These are phyloP conservation scores for Aspergillus coremiiformis DNA, from an alignment of 495 filamentous ascomycete genomes.

Conservation along the genomic window DNA sequence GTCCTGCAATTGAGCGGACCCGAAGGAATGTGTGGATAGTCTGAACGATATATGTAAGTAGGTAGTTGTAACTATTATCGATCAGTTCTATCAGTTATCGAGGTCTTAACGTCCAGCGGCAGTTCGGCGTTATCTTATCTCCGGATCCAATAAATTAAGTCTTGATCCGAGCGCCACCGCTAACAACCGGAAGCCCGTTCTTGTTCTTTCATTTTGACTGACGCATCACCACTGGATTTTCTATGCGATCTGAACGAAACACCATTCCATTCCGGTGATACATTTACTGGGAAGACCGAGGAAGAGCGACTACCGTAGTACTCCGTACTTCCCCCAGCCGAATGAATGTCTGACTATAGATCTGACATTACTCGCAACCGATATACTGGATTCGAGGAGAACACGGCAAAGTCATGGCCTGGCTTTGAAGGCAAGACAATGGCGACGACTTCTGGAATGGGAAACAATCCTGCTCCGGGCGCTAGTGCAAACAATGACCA, in stretches of 20 bases:
- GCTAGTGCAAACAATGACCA: slow-evolving; percentile 29
- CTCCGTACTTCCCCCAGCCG: neutral
- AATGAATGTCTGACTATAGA: slow-evolving; percentile 22
- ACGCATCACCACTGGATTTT: slow-evolving; percentile 1
- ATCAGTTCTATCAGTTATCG: neutral
- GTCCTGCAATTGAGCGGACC: neutral
- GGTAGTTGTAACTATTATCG: neutral
- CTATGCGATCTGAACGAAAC: neutral
- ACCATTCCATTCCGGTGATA: neutral
- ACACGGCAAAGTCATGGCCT: slow-evolving; percentile 29
- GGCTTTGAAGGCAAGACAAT: slow-evolving; percentile 30
- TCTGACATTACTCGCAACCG: slow-evolving; percentile 18
- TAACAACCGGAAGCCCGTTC: slow-evolving; percentile 14
- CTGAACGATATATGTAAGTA: too few relatives aligned
- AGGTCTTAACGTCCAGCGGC: neutral
- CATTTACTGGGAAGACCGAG: neutral
- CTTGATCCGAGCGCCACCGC: slow-evolving; percentile 19
- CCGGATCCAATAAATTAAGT: slow-evolving; percentile 6
- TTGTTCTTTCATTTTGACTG: slow-evolving; percentile 16
- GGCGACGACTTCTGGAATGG: slow-evolving; percentile 29
- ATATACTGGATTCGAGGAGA: slow-evolving; percentile 13
- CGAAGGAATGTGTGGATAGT: too few relatives aligned
- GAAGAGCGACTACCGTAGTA: neutral
- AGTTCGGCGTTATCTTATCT: slow-evolving; percentile 18
- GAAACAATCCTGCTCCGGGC: slow-evolving; percentile 13